Base-by-base conservation (phyloP, 495 filamentous ascomycete species). In the Penicillium canescens region DNA sequence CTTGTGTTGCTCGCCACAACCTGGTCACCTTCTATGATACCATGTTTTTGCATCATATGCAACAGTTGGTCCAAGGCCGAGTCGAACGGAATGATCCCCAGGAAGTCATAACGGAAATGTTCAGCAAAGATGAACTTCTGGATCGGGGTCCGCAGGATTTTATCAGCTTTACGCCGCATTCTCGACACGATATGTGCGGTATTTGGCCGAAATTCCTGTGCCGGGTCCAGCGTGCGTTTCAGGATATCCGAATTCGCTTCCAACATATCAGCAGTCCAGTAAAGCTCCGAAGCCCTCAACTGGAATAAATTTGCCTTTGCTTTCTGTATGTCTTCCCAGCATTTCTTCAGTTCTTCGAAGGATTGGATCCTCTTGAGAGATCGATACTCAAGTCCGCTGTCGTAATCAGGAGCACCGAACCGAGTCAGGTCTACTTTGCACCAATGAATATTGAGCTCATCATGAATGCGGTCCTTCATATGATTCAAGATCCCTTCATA, bases 191-290 rank as follows among this genome's bases (percentile, higher is more conserved):
- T 48, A 26, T 66, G 60, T 11, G 42, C 39, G 11, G 39, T 50
- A 44, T 65, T 67, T 3, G 49, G 24, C 18, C 64, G 48, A 7
- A 14, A 49, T 14, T 48, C 20, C 16, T 59, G 57, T 4, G 43
- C 36, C 3, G 63, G 63, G 39, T 67, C 63, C 45, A 54, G 42
- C 0, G 63, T 59, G 12, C 48, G 39, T 38, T 67, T 67, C 21
- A 67, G 34, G 12, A 67, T 50, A 52, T 61, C 58, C 12, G 61
- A 58, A 49, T 67, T 59, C 3, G 46, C 33, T 31, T 67, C 57
- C 12, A 67, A 31, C 13, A 67, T 20, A 37, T 42, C 21, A 7
- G 54, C 49, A 5, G 50, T 48, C 31, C 55, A 51, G 3, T 24
- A 21, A 4, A 65, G 55, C 24, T 65, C 55, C 4, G 40, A 20